Evolutionary conservation across 2,329 filamentous ascomycete genomes (phyloP).

Genomic region (Epichloe sibirici): DNA sequence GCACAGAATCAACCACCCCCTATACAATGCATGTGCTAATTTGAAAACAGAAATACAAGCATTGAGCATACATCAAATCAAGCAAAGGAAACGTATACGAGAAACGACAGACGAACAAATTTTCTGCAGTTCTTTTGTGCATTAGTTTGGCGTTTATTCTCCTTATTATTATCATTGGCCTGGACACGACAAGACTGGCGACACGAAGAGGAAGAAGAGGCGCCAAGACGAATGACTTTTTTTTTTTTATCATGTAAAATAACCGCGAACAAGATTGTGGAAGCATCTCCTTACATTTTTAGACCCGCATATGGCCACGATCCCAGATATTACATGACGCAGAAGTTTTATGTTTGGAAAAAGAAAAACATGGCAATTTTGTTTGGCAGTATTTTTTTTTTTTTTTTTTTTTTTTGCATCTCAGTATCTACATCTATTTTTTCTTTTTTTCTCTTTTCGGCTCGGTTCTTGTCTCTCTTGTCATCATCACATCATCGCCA

Average conservation of each 20-base stretch:
- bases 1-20: no score
- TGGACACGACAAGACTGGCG: background rate
- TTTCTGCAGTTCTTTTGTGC: background rate
- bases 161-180: background rate
- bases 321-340: no score
- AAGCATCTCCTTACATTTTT: background rate
- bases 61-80: constrained; percentile 16
- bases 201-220: background rate
- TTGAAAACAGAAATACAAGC: constrained; percentile 35
- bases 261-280: background rate
- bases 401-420: background rate
- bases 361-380: no score
- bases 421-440: no score
- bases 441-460: no score
- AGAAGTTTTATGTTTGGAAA: no score
- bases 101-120: background rate
- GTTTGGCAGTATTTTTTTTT: background rate
- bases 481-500: no score
- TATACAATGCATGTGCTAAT: constrained; percentile 4
- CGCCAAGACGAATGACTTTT: background rate
- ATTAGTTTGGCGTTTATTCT: constrained; percentile 1
- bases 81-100: background rate
- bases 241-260: background rate
- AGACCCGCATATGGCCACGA: background rate
- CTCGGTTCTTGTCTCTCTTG: no score